These are phyloP conservation scores for Colletotrichum musicola DNA, from an alignment of 2,329 filamentous ascomycete species.

Conservation along the genomic window DNA sequence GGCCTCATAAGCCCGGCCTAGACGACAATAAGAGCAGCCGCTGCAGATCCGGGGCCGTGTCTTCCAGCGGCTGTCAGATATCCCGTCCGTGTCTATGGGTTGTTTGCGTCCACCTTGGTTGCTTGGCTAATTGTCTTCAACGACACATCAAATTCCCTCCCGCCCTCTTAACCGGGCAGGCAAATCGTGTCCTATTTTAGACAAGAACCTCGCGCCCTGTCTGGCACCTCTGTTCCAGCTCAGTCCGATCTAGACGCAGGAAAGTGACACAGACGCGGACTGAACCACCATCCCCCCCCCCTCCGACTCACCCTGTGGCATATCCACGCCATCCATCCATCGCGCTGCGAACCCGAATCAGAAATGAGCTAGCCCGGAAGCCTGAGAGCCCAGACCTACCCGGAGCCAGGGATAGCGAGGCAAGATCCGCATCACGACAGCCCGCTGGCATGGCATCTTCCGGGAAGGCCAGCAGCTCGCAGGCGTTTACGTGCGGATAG, in stretches of 20 bases:
- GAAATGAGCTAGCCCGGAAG: constrained; percentile 6
- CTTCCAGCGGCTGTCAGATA: constrained; percentile 30
- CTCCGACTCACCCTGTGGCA: constrained; percentile 8
- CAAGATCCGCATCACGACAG: no score
- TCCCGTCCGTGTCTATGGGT: constrained; percentile 1
- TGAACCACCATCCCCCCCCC: neutral
- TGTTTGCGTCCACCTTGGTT: neutral
- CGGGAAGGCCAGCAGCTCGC: no score
- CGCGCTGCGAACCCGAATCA: constrained; percentile 9
- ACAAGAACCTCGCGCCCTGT: neutral
- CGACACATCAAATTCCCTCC: neutral
- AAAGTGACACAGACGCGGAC: constrained; percentile 17
- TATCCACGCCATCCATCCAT: constrained; percentile 3
- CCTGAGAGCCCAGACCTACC: neutral
- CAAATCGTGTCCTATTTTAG: constrained; percentile 8
- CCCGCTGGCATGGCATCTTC: neutral
- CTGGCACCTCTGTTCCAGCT: constrained; percentile 13
- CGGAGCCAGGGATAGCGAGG: neutral
- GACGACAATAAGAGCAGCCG: neutral
- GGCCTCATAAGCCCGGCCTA: neutral
- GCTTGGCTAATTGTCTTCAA: no score
- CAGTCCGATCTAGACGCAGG: constrained; percentile 6
- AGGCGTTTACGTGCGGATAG: neutral
- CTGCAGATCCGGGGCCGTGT: constrained; percentile 30
- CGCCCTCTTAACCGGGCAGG: neutral